These are phyloP conservation scores for Aspergillus unguis DNA, from an alignment of 2,329 filamentous ascomycete genomes.

Conservation along the genomic window DNA sequence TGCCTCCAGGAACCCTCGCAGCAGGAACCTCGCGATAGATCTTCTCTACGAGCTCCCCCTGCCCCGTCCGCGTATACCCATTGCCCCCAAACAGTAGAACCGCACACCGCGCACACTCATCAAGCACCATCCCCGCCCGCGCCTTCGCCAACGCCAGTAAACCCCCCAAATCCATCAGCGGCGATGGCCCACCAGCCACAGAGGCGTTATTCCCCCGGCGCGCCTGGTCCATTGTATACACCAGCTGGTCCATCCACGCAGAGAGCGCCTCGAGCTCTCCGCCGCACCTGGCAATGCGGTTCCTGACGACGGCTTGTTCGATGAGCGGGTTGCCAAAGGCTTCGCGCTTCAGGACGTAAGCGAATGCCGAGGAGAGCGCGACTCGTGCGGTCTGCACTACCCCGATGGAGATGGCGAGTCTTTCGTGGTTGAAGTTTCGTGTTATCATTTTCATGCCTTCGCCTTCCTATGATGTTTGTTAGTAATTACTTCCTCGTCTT, in stretches of 20 bases:
- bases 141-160: constrained; percentile 71
- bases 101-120: constrained; percentile 67
- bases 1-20: constrained; percentile 63
- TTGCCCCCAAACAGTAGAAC: constrained; percentile 71
- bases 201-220: constrained; percentile 20
- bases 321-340: constrained; percentile 67
- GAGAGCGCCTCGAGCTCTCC: constrained; percentile 66
- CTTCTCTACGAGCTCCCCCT: constrained; percentile 68
- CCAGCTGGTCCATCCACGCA: constrained; percentile 70
- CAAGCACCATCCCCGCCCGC: constrained; percentile 66
- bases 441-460: constrained; percentile 71
- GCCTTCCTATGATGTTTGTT: constrained; percentile 51
- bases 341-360: constrained; percentile 63
- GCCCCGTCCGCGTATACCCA: constrained; percentile 64
- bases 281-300: constrained; percentile 67
- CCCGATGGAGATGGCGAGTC: constrained; percentile 63
- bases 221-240: constrained; percentile 53
- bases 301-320: constrained; percentile 70
- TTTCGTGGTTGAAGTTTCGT: constrained; percentile 79
- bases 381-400: constrained; percentile 62
- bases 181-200: too few species aligned
- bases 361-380: constrained; percentile 58
- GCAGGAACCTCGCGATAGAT: constrained; percentile 64
- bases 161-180: constrained; percentile 58
- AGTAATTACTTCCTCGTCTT: too few species aligned